Evolutionary conservation across 148 eudicot species (phyloP).

Genomic region (Rhododendron simsii): DNA sequence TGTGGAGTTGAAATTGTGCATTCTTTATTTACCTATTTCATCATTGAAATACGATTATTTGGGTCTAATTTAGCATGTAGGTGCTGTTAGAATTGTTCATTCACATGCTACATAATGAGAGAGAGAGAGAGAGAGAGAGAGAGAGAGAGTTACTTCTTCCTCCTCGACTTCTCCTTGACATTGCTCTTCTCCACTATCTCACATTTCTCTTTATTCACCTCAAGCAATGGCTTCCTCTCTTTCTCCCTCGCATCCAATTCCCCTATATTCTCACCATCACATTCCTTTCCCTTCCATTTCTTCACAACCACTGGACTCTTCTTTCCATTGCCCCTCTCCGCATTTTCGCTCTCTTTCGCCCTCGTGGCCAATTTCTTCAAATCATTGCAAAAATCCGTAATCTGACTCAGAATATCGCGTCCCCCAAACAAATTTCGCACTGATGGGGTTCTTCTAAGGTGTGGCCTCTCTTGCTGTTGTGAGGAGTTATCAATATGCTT

Average conservation of each 20-base stretch:
- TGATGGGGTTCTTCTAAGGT: constrained; percentile 54
- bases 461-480: constrained; percentile 24
- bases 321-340: constrained; percentile 10
- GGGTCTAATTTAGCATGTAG: neutral
- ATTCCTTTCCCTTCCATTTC: constrained; percentile 4
- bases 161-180: constrained; percentile 33
- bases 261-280: constrained; percentile 9
- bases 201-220: constrained; percentile 34
- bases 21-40: neutral
- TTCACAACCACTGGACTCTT: constrained; percentile 8
- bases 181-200: constrained; percentile 26
- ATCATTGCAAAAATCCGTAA: constrained; percentile 68
- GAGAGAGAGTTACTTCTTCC: constrained; percentile 38
- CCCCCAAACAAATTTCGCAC: constrained; percentile 76
- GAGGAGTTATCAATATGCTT: constrained; percentile 15
- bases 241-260: constrained; percentile 22
- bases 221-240: constrained; percentile 60
- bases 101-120: neutral
- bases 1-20: neutral
- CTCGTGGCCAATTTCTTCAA: constrained; percentile 58
- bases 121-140: neutral
- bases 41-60: too few species aligned
- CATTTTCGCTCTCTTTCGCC: constrained; percentile 36
- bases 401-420: constrained; percentile 55
- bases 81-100: neutral